Evolutionary conservation across 164 flowering plant species (phyloP), one percentile per base, ranked within the genome.

Genomic region (Chimonanthus praecox): DNA sequence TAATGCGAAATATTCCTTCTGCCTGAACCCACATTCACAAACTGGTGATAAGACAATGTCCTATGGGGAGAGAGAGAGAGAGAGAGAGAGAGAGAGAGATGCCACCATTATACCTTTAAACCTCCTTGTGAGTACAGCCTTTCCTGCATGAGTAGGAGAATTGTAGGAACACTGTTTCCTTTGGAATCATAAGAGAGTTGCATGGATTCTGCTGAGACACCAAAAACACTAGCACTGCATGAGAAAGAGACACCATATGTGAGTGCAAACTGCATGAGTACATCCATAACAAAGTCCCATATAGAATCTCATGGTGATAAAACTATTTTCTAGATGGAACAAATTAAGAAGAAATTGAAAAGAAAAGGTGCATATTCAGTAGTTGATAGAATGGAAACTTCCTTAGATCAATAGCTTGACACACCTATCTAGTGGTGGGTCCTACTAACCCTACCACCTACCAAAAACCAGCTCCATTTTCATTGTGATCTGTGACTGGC

Each of bases 121-220:
- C 98, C 99, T 54, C 83, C 94, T 79, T 92, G 98, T 2, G 91
- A 78, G 78, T 95, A 93, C 51, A 95, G 72, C 15, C 88, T 79
- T 74, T 93, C 97, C 79, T 93, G 99, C 98, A 95, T 88, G 47
- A 92, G 85, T 77, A 95, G 79, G 51, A 95, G 92, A 71, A 95
- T 93, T 0, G 92, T 88, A 0, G 99, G 99, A 18, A 95, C 91
- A 68, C 99, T 93, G 64, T 93, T 90, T 49, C 98, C 97, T 81
- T 80, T 88, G 18, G 89, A 75, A 77, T 92, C 98, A 72, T 76
- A 90, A 51, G 92, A 90, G 64, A 94, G 90, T 67, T 95, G 98
- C 99, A 95, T 93, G 21, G 99, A 93, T 73, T 88, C 92, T 1
- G 97, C 90, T 4, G 98, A 93, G 72, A 95, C 98, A 1, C 99